These are phyloP conservation scores for Botrytis squamosa DNA, from an alignment of 2,329 filamentous ascomycete species.

Conservation along the genomic window DNA sequence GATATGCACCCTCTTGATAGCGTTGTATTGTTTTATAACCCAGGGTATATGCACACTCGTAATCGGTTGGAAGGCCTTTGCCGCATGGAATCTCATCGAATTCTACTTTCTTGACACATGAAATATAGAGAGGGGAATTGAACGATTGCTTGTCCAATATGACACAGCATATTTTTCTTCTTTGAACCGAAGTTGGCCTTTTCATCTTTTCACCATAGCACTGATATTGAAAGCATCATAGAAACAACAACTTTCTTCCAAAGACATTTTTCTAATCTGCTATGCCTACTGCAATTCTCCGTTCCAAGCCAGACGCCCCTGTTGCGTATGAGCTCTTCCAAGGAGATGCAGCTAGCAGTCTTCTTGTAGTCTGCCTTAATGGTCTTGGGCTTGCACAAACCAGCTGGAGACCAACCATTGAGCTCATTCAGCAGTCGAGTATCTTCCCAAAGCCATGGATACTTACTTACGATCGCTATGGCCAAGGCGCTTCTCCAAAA, in stretches of 20 bases:
- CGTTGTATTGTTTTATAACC: too few relatives aligned
- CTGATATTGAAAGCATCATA: neutral
- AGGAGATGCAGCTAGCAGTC: neutral
- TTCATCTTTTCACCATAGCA: neutral
- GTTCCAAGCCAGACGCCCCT: neutral
- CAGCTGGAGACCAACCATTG: neutral
- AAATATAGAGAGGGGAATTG: too few relatives aligned
- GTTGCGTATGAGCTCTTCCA: neutral
- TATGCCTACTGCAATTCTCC: neutral
- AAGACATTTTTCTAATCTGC: neutral
- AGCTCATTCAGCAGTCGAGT: neutral
- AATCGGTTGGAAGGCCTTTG: too few relatives aligned
- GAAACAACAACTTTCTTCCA: neutral
- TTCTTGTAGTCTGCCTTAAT: neutral
- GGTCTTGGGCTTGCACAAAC: neutral
- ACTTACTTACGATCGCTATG: neutral
- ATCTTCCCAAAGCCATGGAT: neutral
- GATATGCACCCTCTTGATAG: too few relatives aligned
- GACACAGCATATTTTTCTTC: neutral
- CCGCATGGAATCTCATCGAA: too few relatives aligned
- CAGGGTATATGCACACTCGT: too few relatives aligned
- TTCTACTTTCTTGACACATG: too few relatives aligned
- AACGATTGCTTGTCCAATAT: neutral
- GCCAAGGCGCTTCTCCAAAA: neutral
- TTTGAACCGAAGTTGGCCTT: neutral